Evolutionary conservation across 75 land plant species (phyloP).

Genomic region (Cunninghamia lanceolata): DNA sequence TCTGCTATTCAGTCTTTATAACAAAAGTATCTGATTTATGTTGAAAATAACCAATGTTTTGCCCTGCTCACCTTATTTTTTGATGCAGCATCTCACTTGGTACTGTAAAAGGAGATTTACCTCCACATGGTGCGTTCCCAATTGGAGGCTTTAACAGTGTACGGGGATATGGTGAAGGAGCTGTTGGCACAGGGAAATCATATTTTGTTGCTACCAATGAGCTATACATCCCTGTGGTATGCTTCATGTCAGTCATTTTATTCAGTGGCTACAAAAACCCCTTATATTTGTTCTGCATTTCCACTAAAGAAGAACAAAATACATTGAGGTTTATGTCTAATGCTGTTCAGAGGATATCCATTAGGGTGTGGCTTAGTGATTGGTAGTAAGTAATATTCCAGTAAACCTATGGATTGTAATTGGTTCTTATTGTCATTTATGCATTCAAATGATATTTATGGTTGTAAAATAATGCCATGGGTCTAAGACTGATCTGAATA

Average conservation of each 20-base stretch:
- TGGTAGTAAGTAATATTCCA: too few species aligned
- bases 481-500: background rate
- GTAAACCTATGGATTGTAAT: background rate
- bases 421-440: background rate
- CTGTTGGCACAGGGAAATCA: conserved; percentile 91
- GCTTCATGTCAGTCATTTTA: background rate
- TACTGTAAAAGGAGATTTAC: conserved; percentile 85
- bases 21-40: background rate
- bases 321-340: background rate
- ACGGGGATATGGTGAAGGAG: conserved; percentile 94
- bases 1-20: background rate
- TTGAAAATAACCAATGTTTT: background rate
- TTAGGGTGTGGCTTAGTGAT: too few species aligned
- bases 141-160: conserved; percentile 91
- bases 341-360: too few species aligned
- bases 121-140: conserved; percentile 88
- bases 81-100: conserved; percentile 78
- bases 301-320: background rate
- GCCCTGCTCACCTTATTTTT: background rate
- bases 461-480: background rate
- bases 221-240: conserved; percentile 78
- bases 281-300: background rate
- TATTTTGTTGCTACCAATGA: conserved; percentile 80
- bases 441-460: background rate
- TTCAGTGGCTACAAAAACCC: background rate